These are phyloP conservation scores for Hypoxylon sp. DNA, from an alignment of 2,329 filamentous ascomycete species.

Conservation along the genomic window DNA sequence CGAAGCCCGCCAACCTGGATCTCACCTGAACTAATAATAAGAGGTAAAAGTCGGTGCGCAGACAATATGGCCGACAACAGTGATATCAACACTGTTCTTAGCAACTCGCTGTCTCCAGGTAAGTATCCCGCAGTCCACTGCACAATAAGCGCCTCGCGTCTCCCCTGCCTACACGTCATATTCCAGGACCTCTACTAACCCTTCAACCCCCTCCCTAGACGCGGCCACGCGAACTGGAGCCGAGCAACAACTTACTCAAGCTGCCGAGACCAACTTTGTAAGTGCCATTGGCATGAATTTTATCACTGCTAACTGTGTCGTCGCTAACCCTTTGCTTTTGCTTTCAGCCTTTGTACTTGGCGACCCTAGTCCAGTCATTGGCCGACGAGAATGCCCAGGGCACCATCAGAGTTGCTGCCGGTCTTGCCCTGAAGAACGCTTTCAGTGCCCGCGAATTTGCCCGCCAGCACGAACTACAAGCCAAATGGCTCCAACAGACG, in stretches of 20 bases:
- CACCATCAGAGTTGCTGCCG: slow-evolving; percentile 91
- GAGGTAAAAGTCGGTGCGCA: slow-evolving; percentile 46
- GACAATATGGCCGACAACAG: slow-evolving; percentile 74
- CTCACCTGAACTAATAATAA: slow-evolving; percentile 19
- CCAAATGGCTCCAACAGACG: slow-evolving; percentile 90
- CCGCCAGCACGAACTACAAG: slow-evolving; percentile 89
- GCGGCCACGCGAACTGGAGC: slow-evolving; percentile 88
- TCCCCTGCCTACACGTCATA: slow-evolving; percentile 44
- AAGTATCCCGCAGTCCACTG: slow-evolving; percentile 57
- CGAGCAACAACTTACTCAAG: slow-evolving; percentile 93
- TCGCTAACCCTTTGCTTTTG: slow-evolving; percentile 38
- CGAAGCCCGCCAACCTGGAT: slow-evolving; percentile 39
- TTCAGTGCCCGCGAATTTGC: slow-evolving; percentile 93
- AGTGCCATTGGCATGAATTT: slow-evolving; percentile 48
- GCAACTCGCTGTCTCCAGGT: slow-evolving; percentile 97
- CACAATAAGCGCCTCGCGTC: slow-evolving; percentile 28
- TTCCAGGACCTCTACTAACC: slow-evolving; percentile 51
- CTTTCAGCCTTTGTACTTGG: slow-evolving; percentile 83
- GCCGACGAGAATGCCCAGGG: slow-evolving; percentile 88
- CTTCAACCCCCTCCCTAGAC: slow-evolving; percentile 69
- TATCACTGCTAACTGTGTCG: slow-evolving; percentile 13
- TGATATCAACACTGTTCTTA: slow-evolving; percentile 98
- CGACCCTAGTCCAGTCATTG: slow-evolving; percentile 91
- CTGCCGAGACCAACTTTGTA: slow-evolving; percentile 96
- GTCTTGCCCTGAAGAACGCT: slow-evolving; percentile 97